These are phyloP conservation scores for Aphanomyces astaci DNA, from an alignment of 352 stramenopile genomes.

Conservation along the genomic window DNA sequence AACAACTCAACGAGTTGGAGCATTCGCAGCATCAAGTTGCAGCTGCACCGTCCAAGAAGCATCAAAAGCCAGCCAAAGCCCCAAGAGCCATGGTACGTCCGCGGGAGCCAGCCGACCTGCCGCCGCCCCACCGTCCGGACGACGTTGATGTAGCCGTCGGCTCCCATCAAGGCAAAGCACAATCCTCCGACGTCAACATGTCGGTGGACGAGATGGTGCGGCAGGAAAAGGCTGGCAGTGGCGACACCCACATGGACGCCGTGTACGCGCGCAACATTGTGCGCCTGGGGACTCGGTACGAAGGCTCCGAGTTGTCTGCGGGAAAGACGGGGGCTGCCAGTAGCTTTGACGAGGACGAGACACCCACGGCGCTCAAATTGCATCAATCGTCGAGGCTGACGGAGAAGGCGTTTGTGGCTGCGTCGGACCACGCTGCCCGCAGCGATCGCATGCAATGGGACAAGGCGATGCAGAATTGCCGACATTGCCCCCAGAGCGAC, in stretches of 20 bases:
- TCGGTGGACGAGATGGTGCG: constrained; percentile 73
- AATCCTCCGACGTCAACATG: constrained; percentile 23
- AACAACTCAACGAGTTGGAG: constrained; percentile 76
- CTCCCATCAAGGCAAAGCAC: constrained; percentile 45
- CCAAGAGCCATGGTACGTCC: constrained; percentile 48
- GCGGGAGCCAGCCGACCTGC: constrained; percentile 50
- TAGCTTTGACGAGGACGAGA: constrained; percentile 75
- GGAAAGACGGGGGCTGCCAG: constrained; percentile 48
- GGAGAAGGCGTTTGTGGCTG: constrained; percentile 44
- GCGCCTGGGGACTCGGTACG: constrained; percentile 60
- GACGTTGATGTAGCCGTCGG: neutral
- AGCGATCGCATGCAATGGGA: constrained; percentile 65
- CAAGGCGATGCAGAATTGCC: constrained; percentile 53
- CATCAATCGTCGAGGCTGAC: constrained; percentile 46
- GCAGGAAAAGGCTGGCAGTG: constrained; percentile 34
- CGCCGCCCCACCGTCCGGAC: constrained; percentile 5
- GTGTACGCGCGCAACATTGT: constrained; percentile 66
- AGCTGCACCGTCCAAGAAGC: constrained; percentile 35
- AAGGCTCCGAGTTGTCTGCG: constrained; percentile 50
- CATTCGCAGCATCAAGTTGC: no score
- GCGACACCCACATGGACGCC: constrained; percentile 54
- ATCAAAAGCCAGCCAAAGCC: constrained; percentile 53
- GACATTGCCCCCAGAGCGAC: constrained; percentile 56
- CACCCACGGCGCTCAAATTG: constrained; percentile 55
- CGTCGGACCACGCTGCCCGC: constrained; percentile 42